These are phyloP conservation scores for Puccinia horiana DNA, from an alignment of 1,284 basidiomycete species.

Conservation along the genomic window DNA sequence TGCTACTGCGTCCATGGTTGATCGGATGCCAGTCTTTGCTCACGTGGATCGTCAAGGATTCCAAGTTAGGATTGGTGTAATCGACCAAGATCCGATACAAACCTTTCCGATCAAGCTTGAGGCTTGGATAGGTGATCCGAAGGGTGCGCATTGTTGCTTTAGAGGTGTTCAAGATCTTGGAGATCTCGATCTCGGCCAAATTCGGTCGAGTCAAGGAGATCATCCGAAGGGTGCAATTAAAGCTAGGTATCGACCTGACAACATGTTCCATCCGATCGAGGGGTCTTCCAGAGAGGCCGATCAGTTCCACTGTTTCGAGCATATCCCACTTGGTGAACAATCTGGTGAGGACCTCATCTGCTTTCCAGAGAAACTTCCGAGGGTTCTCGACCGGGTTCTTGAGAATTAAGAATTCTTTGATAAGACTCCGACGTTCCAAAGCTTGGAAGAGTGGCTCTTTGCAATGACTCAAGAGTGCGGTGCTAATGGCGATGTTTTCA, in stretches of 20 bases:
- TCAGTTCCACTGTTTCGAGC: conserved; percentile 4
- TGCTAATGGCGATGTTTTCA: conserved; percentile 20
- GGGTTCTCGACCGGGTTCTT: conserved; percentile 15
- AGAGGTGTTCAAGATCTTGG: conserved; percentile 1
- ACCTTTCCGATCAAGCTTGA: conserved; percentile 10
- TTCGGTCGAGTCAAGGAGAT: background rate
- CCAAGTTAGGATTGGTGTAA: background rate
- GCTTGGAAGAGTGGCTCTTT: conserved; percentile 32
- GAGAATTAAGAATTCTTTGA: conserved; percentile 24
- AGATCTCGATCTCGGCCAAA: conserved; percentile 12
- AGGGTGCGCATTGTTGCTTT: conserved; percentile 14
- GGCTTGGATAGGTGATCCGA: conserved; percentile 12
- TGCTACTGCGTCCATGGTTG: background rate
- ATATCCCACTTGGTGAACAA: conserved; percentile 30
- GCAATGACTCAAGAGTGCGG: conserved; percentile 23
- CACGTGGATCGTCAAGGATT: conserved; percentile 11
- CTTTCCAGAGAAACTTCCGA: conserved; percentile 13
- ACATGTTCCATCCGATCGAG: conserved; percentile 17
- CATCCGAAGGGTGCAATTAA: background rate
- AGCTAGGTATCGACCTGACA: conserved; percentile 19
- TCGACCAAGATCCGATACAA: conserved; percentile 13
- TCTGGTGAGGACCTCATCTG: conserved; percentile 15
- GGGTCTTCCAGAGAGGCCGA: conserved; percentile 26
- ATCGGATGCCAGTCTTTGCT: conserved; percentile 30
- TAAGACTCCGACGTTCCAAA: background rate